Percentiles rank a stretch among this genome's conserved stretches.
Conservation (phyloP, 345 rosid species). For the Sonneratia alba region DNA sequence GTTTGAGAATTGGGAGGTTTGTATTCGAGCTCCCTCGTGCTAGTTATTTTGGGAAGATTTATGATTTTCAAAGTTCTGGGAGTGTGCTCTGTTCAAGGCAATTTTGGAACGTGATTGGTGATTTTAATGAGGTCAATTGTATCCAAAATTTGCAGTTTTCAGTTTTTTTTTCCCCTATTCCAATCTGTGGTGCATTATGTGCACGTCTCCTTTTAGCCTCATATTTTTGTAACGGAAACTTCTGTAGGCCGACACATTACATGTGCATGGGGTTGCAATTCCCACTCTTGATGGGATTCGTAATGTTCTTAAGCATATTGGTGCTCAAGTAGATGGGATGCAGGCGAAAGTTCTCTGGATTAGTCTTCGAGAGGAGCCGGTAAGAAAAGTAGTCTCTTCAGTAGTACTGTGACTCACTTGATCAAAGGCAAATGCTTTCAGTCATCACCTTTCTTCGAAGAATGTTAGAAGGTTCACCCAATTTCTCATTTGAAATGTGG, state of each 20-base stretch:
- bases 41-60: too few relatives aligned
- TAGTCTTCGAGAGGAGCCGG: slow-evolving; percentile 96
- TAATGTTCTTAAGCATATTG: slow-evolving; percentile 77
- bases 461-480: neutral
- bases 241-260: slow-evolving; percentile 62
- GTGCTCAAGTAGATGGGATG: slow-evolving; percentile 55
- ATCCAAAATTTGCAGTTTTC: neutral
- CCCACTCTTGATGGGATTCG: slow-evolving; percentile 77
- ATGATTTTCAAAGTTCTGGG: too few relatives aligned
- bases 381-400: slow-evolving; percentile 16
- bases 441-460: neutral
- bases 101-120: neutral
- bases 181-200: neutral
- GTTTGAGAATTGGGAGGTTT: too few relatives aligned
- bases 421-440: neutral
- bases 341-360: slow-evolving; percentile 71
- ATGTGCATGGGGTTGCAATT: slow-evolving; percentile 90
- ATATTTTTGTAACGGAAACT: neutral
- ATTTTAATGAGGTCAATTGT: neutral
- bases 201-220: neutral
- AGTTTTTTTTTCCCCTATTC: neutral
- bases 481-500: neutral
- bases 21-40: too few relatives aligned
- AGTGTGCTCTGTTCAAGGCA: too few relatives aligned
- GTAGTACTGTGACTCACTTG: neutral